Evolutionary conservation across 139 green algal species (phyloP), one percentile per base, ranked within the genome.

Genomic region (Microglena sp.): DNA sequence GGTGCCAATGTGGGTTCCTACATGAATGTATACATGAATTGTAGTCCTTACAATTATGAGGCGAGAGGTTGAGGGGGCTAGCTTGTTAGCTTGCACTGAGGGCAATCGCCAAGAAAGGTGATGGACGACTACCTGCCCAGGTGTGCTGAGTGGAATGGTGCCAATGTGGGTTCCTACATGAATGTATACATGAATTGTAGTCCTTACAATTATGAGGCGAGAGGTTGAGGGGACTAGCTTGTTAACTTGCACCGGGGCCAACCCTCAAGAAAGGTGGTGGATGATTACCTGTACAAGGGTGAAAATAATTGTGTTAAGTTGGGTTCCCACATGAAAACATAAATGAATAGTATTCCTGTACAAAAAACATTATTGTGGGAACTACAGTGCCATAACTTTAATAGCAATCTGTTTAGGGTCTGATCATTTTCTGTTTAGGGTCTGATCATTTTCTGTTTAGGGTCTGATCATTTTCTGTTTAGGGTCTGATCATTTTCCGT

Each of bases 71-170:
- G 40, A 24, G 40, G 15, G 40, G 11, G 40, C 18, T 11, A 24
- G 40, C 40, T 11, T 50, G 40, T 50, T 11, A 24, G 40, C 40
- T 50, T 50, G 40, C 18, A n/a, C n/a, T n/a, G n/a, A n/a, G n/a
- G n/a, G n/a, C n/a, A n/a, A n/a, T n/a, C n/a, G n/a, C n/a, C n/a
- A n/a, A n/a, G n/a, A n/a, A 80, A 87, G 69, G 77, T 96, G 11
- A 77, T 96, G 62, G 90, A 96, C 75, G 80, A 87, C 60, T 96
- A 85, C 84, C 79, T 96, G 62, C 79, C 90, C 55, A 82, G 93
- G 57, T 85, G 90, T 35, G 90, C 90, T 8, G 56, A 81, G 50
- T 33, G 72, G 29, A 71, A 86, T 29, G 90, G 90, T 36, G 79
- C 90, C 31, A 24, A 18, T 50, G 40, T 50, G 40, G 40, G 18